Conservation (phyloP, 2,329 filamentous ascomycete species). For the Fusarium sp. region DNA sequence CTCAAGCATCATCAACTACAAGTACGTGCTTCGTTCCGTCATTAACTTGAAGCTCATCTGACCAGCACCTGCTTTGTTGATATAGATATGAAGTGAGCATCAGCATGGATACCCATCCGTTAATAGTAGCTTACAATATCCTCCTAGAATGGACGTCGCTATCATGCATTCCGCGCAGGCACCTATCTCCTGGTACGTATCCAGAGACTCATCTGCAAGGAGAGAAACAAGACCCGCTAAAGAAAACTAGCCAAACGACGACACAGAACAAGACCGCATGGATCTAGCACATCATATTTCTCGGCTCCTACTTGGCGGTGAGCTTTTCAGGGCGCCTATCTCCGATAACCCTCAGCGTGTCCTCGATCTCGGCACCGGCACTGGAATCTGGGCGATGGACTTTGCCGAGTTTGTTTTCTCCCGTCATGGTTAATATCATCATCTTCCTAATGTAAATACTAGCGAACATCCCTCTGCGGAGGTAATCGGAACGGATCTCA, state of each 20-base stretch:
- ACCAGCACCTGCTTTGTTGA: neutral
- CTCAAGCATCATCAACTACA: slow-evolving; percentile 1
- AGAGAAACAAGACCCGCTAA: neutral
- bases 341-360: slow-evolving; percentile 11
- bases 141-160: neutral
- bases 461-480: slow-evolving; percentile 31
- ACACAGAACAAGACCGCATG: slow-evolving; percentile 30
- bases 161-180: neutral
- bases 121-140: neutral
- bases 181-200: neutral
- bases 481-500: slow-evolving; percentile 33
- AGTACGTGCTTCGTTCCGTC: neutral
- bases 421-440: neutral
- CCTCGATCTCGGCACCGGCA: slow-evolving; percentile 12
- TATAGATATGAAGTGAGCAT: neutral
- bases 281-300: slow-evolving; percentile 32
- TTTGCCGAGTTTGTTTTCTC: slow-evolving; percentile 28
- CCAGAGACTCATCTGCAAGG: neutral
- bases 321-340: slow-evolving; percentile 23
- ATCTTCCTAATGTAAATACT: neutral
- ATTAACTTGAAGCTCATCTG: neutral
- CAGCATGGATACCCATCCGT: neutral
- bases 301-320: slow-evolving; percentile 15
- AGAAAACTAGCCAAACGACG: slow-evolving; percentile 24
- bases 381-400: slow-evolving; percentile 30